phyloP scores from a whole-genome alignment of 495 filamentous ascomycete species.

The Apiosordaria backusii region DNA sequence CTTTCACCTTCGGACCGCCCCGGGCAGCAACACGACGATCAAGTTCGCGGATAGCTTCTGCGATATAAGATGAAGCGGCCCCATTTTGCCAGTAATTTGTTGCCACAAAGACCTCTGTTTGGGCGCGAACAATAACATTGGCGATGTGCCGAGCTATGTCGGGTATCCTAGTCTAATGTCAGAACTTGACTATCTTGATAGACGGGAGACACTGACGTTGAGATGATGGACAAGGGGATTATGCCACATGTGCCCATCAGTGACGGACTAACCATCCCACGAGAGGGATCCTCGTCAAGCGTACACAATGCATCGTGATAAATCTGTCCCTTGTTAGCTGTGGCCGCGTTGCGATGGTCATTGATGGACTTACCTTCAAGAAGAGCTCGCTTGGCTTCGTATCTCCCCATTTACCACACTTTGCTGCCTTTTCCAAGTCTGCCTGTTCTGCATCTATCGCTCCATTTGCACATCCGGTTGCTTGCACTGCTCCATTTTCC shows the following conservation, averaged over 20 bases:
- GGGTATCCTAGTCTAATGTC: constrained; percentile 42
- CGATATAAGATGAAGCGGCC: constrained; percentile 61
- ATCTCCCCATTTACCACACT: constrained; percentile 67
- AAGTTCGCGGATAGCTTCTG: constrained; percentile 65
- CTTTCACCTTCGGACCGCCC: constrained; percentile 51
- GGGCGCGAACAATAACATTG: constrained; percentile 68
- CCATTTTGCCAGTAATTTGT: constrained; percentile 75
- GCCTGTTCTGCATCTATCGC: constrained; percentile 22
- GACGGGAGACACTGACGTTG: constrained; percentile 40
- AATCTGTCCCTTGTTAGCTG: constrained; percentile 39
- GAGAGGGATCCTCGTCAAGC: constrained; percentile 53
- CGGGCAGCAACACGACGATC: constrained; percentile 59
- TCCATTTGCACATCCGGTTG: background rate
- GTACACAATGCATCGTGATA: constrained; percentile 64
- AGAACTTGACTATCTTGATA: background rate
- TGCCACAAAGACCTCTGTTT: constrained; percentile 67
- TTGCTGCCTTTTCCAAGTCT: constrained; percentile 49
- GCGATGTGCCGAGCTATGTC: constrained; percentile 72
- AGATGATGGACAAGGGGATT: constrained; percentile 66
- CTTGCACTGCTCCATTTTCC: background rate
- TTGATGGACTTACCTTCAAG: constrained; percentile 44
- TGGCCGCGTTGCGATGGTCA: background rate
- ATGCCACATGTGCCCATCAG: constrained; percentile 67
- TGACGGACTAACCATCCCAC: constrained; percentile 62
- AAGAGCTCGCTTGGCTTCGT: constrained; percentile 64